Percentiles rank a stretch among this genome's conserved stretches.
Evolutionary conservation across 2,329 filamentous ascomycete species (phyloP).

Genomic region (Teratosphaeriaceae sp.): DNA sequence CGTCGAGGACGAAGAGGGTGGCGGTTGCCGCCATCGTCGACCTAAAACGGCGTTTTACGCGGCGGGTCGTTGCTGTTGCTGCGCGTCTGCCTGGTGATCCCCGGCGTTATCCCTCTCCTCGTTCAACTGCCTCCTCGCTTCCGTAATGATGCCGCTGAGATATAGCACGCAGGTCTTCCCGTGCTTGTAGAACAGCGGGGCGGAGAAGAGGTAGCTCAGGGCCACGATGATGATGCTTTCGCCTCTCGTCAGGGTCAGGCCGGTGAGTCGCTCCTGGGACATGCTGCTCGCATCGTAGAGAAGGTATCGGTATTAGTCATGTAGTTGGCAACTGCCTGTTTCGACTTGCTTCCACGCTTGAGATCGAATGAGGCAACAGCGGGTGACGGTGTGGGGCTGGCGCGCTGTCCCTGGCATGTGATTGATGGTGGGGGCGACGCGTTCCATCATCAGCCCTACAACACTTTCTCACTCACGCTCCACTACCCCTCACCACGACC

Average conservation of each 20-base stretch:
- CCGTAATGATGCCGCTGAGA: conserved; percentile 10
- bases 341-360: too few relatives aligned
- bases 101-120: conserved; percentile 13
- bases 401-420: too few relatives aligned
- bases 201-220: conserved; percentile 27
- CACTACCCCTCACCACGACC: too few relatives aligned
- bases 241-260: conserved; percentile 26
- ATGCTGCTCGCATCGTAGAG: conserved; percentile 7
- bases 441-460: too few relatives aligned
- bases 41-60: too few relatives aligned
- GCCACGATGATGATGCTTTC: conserved; percentile 29
- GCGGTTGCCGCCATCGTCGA: too few relatives aligned
- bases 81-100: conserved; percentile 5
- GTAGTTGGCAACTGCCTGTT: too few relatives aligned
- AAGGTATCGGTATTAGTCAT: conserved; percentile 6
- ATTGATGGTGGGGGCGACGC: too few relatives aligned
- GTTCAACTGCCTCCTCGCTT: conserved; percentile 14
- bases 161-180: conserved; percentile 20
- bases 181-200: conserved; percentile 22
- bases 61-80: conserved; percentile 4
- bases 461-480: too few relatives aligned
- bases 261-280: conserved; percentile 13
- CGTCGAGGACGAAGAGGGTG: conserved; percentile 81
- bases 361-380: too few relatives aligned
- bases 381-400: too few relatives aligned